Evolutionary conservation across 2,329 filamentous ascomycete genomes (phyloP).

Genomic region (Lachnellula suecica): DNA sequence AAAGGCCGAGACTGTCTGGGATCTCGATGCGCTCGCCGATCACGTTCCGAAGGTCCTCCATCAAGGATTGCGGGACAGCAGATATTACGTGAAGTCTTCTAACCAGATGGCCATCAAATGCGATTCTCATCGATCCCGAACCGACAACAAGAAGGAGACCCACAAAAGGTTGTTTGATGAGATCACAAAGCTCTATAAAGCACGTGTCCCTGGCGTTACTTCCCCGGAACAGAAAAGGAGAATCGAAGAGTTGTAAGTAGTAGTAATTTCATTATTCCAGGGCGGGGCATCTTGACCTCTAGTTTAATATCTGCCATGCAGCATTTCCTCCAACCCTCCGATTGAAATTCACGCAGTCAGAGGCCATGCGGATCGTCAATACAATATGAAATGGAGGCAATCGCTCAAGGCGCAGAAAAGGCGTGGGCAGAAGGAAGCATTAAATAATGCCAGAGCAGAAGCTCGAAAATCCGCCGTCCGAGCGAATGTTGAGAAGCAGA

Average conservation of each 20-base stretch:
- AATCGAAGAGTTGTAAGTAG: conserved; percentile 41
- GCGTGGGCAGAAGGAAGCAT: no score
- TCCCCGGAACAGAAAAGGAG: conserved; percentile 53
- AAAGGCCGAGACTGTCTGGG: conserved; percentile 33
- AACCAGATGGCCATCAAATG: conserved; percentile 31
- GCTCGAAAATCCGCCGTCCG: no score
- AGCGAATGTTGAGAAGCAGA: not conserved
- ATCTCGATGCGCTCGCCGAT: conserved; percentile 20
- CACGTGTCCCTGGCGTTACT: conserved; percentile 29
- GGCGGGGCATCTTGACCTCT: not conserved
- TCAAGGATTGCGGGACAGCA: conserved; percentile 21
- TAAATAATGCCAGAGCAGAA: no score
- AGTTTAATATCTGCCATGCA: no score
- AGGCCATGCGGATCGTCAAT: no score
- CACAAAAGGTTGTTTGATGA: conserved; percentile 27
- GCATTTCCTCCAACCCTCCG: no score
- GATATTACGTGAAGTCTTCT: conserved; percentile 29
- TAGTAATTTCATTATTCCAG: not conserved
- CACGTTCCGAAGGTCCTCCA: conserved; percentile 30
- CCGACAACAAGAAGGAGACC: conserved; percentile 28
- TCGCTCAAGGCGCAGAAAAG: not conserved
- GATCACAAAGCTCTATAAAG: conserved; percentile 27
- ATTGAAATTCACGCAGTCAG: no score
- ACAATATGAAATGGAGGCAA: no score
- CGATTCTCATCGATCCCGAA: conserved; percentile 27